Evolutionary conservation across 768 basidiomycete species (phyloP), one percentile per base, ranked within the genome.

Genomic region (Phanerochaete sordida): DNA sequence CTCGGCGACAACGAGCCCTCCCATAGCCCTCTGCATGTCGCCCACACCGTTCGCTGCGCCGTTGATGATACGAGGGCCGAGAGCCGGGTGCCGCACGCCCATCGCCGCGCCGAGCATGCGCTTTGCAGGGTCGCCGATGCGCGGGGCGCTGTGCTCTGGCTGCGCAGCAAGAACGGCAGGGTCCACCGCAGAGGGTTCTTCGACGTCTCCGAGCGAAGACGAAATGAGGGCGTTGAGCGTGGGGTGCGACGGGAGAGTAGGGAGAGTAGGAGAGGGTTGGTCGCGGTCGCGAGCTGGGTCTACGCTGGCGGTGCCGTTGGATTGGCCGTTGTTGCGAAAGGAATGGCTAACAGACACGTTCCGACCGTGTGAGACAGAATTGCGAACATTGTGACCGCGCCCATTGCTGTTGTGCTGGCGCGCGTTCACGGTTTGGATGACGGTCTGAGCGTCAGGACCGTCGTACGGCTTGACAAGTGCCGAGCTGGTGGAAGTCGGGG

Each of bases 391-490:
- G 73, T 92, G 88, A 6, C 87, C 84, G 65, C 90, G 86, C 23
- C 86, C 84, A 21, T 83, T 79, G 69, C 81, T 83, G 69, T 73
- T 82, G 65, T 76, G 76, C 72, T 84, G 83, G 64, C 91, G 85
- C 50, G 90, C 71, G 72, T 93, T 93, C 62, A 93, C 91, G 46
- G 79, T 88, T 66, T 90, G 88, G 63, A 94, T 94, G 71, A 93
- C 86, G 58, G 69, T 74, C 69, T 95, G 91, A 7, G 95, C 95
- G 73, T 99, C 96, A 45, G 93, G 83, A 1, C 93, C 94, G 72
- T 95, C 95, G 76, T 98, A 99, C 1, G 97, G 95, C 66, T 83
- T 83, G 74, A 99, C 91, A 57, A 78, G 77, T 21, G 87, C 86
- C 21, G 79, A 69, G 49, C 74, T 72, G 35, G 82, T 83, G 62